Percentiles rank a stretch among this genome's conserved stretches.
These are phyloP conservation scores for Carex scoparia DNA, from an alignment of 176 grass and related monocot genomes.

Conservation along the genomic window DNA sequence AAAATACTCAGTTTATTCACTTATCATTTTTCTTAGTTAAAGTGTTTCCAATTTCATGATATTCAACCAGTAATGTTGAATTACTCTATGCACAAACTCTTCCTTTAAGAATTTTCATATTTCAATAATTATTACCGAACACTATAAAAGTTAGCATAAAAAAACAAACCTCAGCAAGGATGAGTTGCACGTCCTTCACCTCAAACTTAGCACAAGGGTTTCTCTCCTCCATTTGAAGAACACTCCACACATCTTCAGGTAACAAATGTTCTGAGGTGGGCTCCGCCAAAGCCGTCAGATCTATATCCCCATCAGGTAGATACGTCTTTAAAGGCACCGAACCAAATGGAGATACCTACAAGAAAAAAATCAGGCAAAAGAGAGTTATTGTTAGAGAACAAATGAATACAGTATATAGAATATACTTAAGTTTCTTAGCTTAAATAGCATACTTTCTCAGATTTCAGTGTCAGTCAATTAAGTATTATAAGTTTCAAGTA, in stretches of 20 bases:
- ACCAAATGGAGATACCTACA: slow-evolving; percentile 48
- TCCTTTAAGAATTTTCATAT: not conserved
- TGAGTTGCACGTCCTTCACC: slow-evolving; percentile 88
- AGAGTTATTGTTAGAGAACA: not conserved
- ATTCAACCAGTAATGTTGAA: not conserved
- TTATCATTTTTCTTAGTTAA: not conserved
- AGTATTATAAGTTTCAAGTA: not conserved
- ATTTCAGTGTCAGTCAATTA: not conserved
- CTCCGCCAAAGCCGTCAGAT: slow-evolving; percentile 53
- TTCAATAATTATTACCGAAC: not conserved
- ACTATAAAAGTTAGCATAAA: not conserved
- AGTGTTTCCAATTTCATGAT: not conserved
- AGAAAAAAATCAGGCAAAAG: not conserved
- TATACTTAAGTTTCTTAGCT: not conserved
- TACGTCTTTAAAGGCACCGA: slow-evolving; percentile 92
- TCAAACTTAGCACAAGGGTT: slow-evolving; percentile 61
- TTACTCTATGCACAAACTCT: not conserved
- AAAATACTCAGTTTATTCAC: not conserved
- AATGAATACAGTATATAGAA: not conserved
- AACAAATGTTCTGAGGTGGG: slow-evolving; percentile 54
- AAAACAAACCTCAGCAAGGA: slow-evolving; percentile 76
- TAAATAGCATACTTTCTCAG: not conserved
- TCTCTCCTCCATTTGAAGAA: slow-evolving; percentile 57
- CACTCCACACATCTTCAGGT: slow-evolving; percentile 46
- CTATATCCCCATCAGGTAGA: slow-evolving; percentile 96